Conservation (phyloP, 2,329 filamentous ascomycete species). For the Pseudogymnoascus sp. region DNA sequence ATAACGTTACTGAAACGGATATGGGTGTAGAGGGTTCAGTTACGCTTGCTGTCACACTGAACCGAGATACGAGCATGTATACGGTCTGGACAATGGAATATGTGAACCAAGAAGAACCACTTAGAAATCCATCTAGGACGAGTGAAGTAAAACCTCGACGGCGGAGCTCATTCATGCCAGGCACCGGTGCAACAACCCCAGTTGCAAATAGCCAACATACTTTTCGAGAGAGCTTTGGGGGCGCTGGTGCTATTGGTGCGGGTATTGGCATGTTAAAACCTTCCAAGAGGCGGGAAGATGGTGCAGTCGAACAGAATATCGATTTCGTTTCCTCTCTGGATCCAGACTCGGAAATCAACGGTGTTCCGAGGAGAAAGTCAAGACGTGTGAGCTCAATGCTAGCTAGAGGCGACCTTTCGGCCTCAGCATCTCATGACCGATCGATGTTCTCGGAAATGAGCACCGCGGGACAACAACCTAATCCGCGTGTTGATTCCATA, state of each 20-base stretch:
- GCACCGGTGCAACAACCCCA: constrained; percentile 71
- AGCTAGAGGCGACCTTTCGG: constrained; percentile 76
- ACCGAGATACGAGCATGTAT: constrained; percentile 66
- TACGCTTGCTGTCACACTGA: constrained; percentile 71
- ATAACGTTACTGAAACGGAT: constrained; percentile 42
- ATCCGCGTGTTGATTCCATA: constrained; percentile 54
- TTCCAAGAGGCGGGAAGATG: constrained; percentile 15
- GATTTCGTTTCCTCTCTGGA: constrained; percentile 66
- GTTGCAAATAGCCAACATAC: constrained; percentile 50
- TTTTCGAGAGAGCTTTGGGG: constrained; percentile 69
- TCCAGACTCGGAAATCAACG: constrained; percentile 50
- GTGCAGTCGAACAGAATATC: constrained; percentile 29
- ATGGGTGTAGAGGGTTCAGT: constrained; percentile 41
- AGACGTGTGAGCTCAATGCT: constrained; percentile 86
- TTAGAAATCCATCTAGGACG: constrained; percentile 31
- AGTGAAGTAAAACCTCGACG: constrained; percentile 23
- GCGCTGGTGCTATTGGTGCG: constrained; percentile 9
- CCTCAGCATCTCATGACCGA: constrained; percentile 61
- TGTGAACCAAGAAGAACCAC: constrained; percentile 52
- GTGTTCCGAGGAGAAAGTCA: constrained; percentile 49
- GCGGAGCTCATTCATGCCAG: constrained; percentile 53
- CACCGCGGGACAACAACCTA: constrained; percentile 32
- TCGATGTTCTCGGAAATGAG: constrained; percentile 69
- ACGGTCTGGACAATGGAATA: constrained; percentile 81
- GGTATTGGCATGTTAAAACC: constrained; percentile 15